Evolutionary conservation across 2,329 filamentous ascomycete genomes (phyloP), one percentile per base, ranked within the genome.

Genomic region (Diaporthe sp.): DNA sequence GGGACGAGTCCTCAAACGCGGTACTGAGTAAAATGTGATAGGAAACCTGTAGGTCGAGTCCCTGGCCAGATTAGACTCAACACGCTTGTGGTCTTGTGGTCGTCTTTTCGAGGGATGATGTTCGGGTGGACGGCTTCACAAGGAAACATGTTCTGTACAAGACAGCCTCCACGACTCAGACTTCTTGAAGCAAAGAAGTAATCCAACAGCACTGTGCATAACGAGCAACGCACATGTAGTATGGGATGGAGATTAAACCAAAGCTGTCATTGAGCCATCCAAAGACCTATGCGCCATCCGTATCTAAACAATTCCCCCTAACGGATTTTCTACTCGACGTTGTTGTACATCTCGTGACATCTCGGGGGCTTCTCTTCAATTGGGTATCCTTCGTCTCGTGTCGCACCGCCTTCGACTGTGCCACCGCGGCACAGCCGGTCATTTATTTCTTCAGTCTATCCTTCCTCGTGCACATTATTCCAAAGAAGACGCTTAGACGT

Each of bases 401-500:
- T 53, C 63, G 13, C 44, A 39, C 63, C 19, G 30, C 25, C 13
- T 32, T 68, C 44, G 47, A 30, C 47, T 22, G 22, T 39, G 13
- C 63, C 44, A 37, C 44, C 22, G 22, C 22, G 32, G 32, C 13
- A 63, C 10, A 53, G 9, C n/a, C 47, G 5, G 32, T 53, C 32
- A 35, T 53, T 39, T 12, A 25, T 39, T 35, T 19, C 13, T 53
- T 47, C 47, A 51, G 47, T 68, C 10, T 37, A 37, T 25, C 12
- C 4, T 12, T 51, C 44, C 22, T 51, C n/a, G 17, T 70, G 35
- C 35, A n/a, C n/a, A 10, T 56, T 9, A 10, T 42, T 5, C 55
- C 2, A 10, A 4, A n/a, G 9, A 30, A 75, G 74, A 75, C 74
- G 78, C 75, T 72, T 73, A 79, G 73, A 77, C 74, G 71, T 78